Base-by-base conservation (phyloP, 345 rosid species). In the Clausena lansium region DNA sequence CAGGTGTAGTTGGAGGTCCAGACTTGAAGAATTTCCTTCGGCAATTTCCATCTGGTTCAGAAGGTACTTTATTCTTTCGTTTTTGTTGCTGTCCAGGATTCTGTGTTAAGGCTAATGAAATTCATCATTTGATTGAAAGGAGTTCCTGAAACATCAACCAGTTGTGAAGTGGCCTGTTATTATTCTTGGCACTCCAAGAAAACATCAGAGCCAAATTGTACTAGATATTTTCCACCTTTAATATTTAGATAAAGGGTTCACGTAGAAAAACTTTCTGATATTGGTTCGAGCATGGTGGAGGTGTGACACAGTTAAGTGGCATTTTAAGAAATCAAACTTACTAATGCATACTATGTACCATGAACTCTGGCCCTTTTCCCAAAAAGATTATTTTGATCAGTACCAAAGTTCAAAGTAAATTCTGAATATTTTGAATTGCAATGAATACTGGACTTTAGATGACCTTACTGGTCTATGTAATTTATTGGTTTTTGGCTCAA, bases 21-120 rank as follows among this genome's bases (percentile, higher is more conserved):
- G 91, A 94, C 86, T 82, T 94, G 88, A 80, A 87, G 84, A 92
- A 98, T 87, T 96, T 96, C 85, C 85, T 96, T 73, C 86, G 72
- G 74, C 97, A 94, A 69, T 88, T 96, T 80, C 97, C 97, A 68
- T 74, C 84, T 70, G 78, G 85, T 84, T 75, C 89, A 65, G 85
- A 83, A 84, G 99, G 99, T 96, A 83, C 20, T 19, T 6, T 52
- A 36, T 61, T 74, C 50, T 71, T 79, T 72, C 22, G 32, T 67
- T 47, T 67, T 19, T 36, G 24, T 41, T 41, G 33, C n/a, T 33
- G 25, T 24, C 33, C 20, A 17, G 59, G 11, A 33, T 72, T 41
- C 32, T 24, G 20, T 78, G 68, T 72, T 6, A 25, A 55, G 6
- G 55, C 13, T 30, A 35, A 30, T 25, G 28, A 69, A 64, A 76